phyloP scores from a whole-genome alignment of 352 stramenopile species.

The Phytophthora melonis region DNA sequence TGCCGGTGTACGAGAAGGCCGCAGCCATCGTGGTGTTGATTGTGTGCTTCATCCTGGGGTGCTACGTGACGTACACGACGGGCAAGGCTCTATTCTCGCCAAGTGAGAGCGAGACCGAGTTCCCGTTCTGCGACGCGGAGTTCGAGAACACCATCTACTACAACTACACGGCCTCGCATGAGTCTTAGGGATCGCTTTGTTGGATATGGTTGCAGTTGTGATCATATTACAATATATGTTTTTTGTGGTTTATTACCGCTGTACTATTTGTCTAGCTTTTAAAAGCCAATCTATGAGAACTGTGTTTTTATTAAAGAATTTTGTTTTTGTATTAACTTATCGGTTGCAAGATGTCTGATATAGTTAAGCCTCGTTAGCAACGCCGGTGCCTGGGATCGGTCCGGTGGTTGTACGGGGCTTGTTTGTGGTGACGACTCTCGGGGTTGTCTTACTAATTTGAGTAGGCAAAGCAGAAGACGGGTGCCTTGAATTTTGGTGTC shows the following conservation, averaged over 20 bases:
- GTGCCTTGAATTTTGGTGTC: background rate
- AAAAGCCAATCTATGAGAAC: no score
- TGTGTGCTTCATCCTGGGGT: slow-evolving; percentile 41
- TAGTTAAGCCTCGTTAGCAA: no score
- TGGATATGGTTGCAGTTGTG: no score
- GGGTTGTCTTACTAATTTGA: background rate
- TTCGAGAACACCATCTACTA: slow-evolving; percentile 63
- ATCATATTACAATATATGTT: no score
- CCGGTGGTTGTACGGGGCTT: no score
- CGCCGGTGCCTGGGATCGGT: no score
- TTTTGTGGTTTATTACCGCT: no score
- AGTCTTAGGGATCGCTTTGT: slow-evolving; percentile 5
- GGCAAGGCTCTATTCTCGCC: slow-evolving; percentile 54
- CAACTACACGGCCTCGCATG: slow-evolving; percentile 47
- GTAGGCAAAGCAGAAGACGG: background rate
- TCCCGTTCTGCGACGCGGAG: slow-evolving; percentile 59
- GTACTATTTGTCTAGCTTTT: no score
- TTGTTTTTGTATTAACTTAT: no score
- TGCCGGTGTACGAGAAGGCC: slow-evolving; percentile 46
- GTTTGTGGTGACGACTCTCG: background rate
- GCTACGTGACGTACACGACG: slow-evolving; percentile 54
- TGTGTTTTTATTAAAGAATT: no score
- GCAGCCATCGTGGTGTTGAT: slow-evolving; percentile 37
- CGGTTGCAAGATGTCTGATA: no score
- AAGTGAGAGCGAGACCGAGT: slow-evolving; percentile 36